phyloP scores from a whole-genome alignment of 2,329 filamentous ascomycete species.

The Phaeosphaeriaceae sp. region DNA sequence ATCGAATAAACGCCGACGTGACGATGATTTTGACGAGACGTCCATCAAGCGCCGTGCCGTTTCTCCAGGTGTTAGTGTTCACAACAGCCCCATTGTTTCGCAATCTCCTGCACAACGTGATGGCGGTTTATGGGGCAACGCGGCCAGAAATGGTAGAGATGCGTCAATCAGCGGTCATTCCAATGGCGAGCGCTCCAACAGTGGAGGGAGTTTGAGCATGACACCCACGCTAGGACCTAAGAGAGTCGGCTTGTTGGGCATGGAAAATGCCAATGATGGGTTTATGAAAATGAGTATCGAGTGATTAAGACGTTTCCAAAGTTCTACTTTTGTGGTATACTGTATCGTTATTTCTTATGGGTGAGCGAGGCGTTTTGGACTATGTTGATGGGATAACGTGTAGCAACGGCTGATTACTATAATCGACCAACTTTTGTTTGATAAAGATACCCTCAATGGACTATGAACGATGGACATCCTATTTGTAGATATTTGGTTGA shows the following conservation, averaged over 20 bases:
- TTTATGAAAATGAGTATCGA: conserved; percentile 98
- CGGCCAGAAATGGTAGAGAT: conserved; percentile 67
- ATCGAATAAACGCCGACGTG: conserved; percentile 75
- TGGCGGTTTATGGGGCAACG: conserved; percentile 72
- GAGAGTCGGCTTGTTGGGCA: conserved; percentile 73
- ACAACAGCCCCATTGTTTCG: conserved; percentile 82
- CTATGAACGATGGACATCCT: too few species aligned
- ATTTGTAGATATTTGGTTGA: not conserved
- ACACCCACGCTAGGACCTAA: conserved; percentile 52
- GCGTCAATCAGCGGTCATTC: conserved; percentile 60
- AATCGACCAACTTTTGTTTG: too few species aligned
- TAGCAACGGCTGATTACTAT: too few species aligned
- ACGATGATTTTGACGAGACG: conserved; percentile 87
- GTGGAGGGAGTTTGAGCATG: conserved; percentile 56
- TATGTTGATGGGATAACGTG: not conserved
- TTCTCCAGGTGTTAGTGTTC: conserved; percentile 86
- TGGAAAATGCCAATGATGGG: conserved; percentile 94
- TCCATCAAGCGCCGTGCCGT: conserved; percentile 92
- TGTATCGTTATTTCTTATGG: conserved; percentile 3
- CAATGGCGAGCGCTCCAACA: conserved; percentile 55
- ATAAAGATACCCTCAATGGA: too few species aligned
- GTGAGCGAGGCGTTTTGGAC: conserved; percentile 37
- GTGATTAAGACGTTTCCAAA: conserved; percentile 47
- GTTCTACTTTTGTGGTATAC: conserved; percentile 2
- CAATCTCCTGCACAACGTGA: conserved; percentile 83